A percentile compares a stretch with the other conserved stretches of the same genome.
phyloP scores from a whole-genome alignment of 1,284 basidiomycete species.

The Pascua guehoae region DNA sequence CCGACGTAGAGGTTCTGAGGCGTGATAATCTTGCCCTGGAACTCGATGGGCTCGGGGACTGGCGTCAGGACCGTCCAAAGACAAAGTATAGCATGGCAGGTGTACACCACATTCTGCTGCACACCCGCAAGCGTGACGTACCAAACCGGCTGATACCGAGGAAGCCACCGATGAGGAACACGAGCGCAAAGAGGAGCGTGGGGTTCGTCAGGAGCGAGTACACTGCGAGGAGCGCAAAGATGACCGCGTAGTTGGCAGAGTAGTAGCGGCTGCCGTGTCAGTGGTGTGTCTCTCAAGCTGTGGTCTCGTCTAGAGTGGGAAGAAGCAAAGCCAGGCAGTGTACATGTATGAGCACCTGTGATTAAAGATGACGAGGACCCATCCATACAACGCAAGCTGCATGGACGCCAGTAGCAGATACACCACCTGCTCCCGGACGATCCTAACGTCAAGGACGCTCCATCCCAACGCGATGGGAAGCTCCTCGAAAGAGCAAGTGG shows the following conservation, averaged over 20 bases:
- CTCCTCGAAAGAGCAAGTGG: too few relatives aligned
- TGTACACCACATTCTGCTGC: neutral
- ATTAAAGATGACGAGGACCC: too few relatives aligned
- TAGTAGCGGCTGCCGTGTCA: constrained; percentile 86
- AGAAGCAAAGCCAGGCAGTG: too few relatives aligned
- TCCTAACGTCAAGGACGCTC: too few relatives aligned
- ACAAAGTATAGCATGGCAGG: too few relatives aligned
- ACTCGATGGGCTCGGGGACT: constrained; percentile 49
- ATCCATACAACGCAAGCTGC: too few relatives aligned
- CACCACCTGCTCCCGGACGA: too few relatives aligned
- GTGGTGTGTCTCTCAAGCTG: neutral
- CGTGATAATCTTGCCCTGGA: constrained; percentile 52
- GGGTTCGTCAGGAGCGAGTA: constrained; percentile 85
- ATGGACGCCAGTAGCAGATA: too few relatives aligned
- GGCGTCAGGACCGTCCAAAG: constrained; percentile 3
- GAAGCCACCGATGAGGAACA: constrained; percentile 89
- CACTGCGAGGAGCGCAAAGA: constrained; percentile 75
- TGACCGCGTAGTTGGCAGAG: constrained; percentile 84
- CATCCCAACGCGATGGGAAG: too few relatives aligned
- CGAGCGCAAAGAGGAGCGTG: constrained; percentile 74
- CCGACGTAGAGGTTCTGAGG: constrained; percentile 63
- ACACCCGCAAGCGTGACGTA: constrained; percentile 51
- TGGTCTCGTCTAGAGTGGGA: neutral
- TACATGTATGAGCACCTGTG: too few relatives aligned
- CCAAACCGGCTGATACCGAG: constrained; percentile 84